A percentile compares a stretch with the other conserved stretches of the same genome.
Conservation (phyloP, 345 rosid species). For the Mangifera indica region DNA sequence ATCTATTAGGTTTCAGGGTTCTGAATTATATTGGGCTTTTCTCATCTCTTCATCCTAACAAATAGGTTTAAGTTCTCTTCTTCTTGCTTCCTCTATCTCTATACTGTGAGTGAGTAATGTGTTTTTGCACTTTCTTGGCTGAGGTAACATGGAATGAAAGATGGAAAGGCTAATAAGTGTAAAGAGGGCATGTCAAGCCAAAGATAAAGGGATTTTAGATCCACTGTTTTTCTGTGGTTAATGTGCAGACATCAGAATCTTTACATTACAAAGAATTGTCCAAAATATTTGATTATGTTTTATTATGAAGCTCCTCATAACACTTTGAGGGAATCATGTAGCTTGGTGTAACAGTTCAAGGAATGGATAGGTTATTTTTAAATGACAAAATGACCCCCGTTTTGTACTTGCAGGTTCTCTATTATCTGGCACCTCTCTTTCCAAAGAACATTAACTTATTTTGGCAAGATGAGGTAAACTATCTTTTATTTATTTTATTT, state of each 20-base stretch:
- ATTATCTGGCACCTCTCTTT: conserved; percentile 84
- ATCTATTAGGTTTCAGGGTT: background rate
- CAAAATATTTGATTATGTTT: background rate
- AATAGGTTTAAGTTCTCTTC: background rate
- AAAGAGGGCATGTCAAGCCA: background rate
- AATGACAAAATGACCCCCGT: background rate
- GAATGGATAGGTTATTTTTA: background rate
- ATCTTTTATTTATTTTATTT: conserved; percentile 12
- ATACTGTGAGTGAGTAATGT: background rate
- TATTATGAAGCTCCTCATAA: background rate
- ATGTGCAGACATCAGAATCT: background rate
- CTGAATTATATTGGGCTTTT: background rate
- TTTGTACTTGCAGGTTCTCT: conserved; percentile 66
- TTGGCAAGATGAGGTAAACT: conserved; percentile 98
- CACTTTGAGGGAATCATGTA: background rate
- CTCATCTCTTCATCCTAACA: background rate
- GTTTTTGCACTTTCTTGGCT: background rate
- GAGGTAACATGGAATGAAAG: background rate
- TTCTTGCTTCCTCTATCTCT: background rate
- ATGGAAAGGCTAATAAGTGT: background rate
- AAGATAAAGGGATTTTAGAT: background rate
- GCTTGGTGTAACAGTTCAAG: background rate
- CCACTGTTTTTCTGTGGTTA: background rate
- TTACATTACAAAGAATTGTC: background rate
- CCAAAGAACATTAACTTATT: conserved; percentile 82